phyloP scores from a whole-genome alignment of 116 monocot species.

The Dioscorea cayenensis region DNA sequence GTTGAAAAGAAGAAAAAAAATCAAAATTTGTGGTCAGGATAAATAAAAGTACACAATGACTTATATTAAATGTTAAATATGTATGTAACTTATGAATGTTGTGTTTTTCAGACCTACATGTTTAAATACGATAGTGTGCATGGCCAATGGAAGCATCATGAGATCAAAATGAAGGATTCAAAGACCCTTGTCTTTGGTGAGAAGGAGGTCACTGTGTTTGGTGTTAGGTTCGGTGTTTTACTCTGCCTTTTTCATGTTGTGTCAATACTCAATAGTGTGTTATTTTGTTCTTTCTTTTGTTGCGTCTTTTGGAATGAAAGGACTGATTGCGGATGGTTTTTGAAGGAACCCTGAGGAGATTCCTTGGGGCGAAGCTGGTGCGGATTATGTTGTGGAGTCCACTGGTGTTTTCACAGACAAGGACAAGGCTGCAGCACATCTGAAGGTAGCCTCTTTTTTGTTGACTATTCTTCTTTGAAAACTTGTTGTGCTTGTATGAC shows the following conservation, averaged over 20 bases:
- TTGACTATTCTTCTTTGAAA: neutral
- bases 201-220: conserved; percentile 52
- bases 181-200: conserved; percentile 76
- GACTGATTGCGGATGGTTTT: too few species aligned
- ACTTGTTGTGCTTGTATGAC: neutral
- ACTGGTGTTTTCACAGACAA: conserved; percentile 89
- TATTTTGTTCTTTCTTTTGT: neutral
- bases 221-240: conserved; percentile 24
- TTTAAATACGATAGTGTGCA: conserved; percentile 82
- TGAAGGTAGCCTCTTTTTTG: conserved; percentile 37
- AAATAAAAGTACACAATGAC: too few species aligned
- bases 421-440: conserved; percentile 82
- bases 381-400: conserved; percentile 72
- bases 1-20: too few species aligned
- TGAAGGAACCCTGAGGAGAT: conserved; percentile 86
- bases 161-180: conserved; percentile 59
- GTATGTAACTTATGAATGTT: neutral
- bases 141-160: conserved; percentile 70
- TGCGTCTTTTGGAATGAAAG: too few species aligned
- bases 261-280: neutral
- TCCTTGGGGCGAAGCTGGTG: conserved; percentile 76
- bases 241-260: neutral
- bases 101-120: conserved; percentile 53
- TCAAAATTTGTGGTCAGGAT: too few species aligned
- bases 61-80: neutral